Percentiles rank a stretch among this genome's conserved stretches.
These are phyloP conservation scores for Salix arbutifolia DNA, from an alignment of 345 rosid species.

Conservation along the genomic window DNA sequence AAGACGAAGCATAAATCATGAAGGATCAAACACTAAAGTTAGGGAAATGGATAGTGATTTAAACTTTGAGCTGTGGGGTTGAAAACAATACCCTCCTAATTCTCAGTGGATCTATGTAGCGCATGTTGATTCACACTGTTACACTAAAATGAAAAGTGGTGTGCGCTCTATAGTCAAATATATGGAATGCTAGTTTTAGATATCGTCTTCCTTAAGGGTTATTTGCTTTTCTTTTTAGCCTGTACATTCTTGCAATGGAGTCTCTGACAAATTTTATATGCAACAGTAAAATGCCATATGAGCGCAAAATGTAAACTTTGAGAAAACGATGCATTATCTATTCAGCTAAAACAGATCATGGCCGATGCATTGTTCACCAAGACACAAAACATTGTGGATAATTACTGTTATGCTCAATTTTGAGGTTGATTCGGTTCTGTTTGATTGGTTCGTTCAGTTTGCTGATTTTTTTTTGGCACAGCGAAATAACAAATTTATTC, in stretches of 20 bases:
- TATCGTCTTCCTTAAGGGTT: not conserved
- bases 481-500: too few relatives aligned
- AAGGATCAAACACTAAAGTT: too few relatives aligned
- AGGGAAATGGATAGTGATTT: not conserved
- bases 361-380: too few relatives aligned
- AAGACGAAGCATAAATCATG: too few relatives aligned
- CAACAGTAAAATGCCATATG: not conserved
- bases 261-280: not conserved
- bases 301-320: not conserved
- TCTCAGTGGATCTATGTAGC: not conserved
- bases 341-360: too few relatives aligned
- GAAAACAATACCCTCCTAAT: too few relatives aligned
- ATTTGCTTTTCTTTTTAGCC: not conserved
- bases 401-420: too few relatives aligned
- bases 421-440: too few relatives aligned
- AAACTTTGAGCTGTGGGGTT: not conserved
- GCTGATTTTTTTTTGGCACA: too few relatives aligned
- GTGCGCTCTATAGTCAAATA: not conserved
- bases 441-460: too few relatives aligned
- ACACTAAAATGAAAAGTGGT: not conserved
- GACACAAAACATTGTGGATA: too few relatives aligned
- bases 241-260: not conserved
- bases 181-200: not conserved
- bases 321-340: not conserved
- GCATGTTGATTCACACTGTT: not conserved